These are phyloP conservation scores for Microsporum ferrugineum DNA, from an alignment of 2,329 filamentous ascomycete genomes.

Conservation along the genomic window DNA sequence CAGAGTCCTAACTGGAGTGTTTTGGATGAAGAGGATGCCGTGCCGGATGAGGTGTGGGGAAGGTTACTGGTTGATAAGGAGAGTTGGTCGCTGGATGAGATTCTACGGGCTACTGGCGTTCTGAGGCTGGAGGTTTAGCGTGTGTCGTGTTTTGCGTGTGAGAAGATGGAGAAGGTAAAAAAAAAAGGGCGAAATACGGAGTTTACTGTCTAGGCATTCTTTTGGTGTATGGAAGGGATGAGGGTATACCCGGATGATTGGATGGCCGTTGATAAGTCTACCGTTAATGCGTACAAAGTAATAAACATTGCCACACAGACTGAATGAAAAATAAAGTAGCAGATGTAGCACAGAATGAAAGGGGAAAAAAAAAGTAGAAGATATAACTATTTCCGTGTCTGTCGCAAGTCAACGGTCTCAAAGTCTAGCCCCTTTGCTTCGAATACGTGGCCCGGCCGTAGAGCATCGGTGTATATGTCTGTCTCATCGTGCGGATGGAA, in stretches of 20 bases:
- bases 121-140: constrained; percentile 6
- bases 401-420: constrained; percentile 53
- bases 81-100: constrained; percentile 52
- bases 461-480: constrained; percentile 67
- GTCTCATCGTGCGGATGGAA: constrained; percentile 68
- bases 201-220: too few species aligned
- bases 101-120: constrained; percentile 38
- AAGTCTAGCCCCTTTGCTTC: constrained; percentile 56
- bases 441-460: constrained; percentile 59
- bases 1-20: constrained; percentile 80
- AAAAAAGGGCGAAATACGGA: too few species aligned
- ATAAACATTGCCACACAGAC: too few species aligned
- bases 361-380: background rate
- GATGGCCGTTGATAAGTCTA: background rate
- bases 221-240: too few species aligned
- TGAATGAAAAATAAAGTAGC: too few species aligned
- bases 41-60: constrained; percentile 57
- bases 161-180: too few species aligned
- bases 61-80: constrained; percentile 54
- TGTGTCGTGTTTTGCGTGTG: background rate
- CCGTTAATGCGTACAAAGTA: background rate
- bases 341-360: background rate
- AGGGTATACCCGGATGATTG: too few species aligned
- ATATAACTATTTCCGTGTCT: constrained; percentile 5
- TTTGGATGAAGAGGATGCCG: constrained; percentile 48